Evolutionary conservation across 2,329 filamentous ascomycete genomes (phyloP), one percentile per base, ranked within the genome.

Genomic region (Cercospora zeae-maydis): DNA sequence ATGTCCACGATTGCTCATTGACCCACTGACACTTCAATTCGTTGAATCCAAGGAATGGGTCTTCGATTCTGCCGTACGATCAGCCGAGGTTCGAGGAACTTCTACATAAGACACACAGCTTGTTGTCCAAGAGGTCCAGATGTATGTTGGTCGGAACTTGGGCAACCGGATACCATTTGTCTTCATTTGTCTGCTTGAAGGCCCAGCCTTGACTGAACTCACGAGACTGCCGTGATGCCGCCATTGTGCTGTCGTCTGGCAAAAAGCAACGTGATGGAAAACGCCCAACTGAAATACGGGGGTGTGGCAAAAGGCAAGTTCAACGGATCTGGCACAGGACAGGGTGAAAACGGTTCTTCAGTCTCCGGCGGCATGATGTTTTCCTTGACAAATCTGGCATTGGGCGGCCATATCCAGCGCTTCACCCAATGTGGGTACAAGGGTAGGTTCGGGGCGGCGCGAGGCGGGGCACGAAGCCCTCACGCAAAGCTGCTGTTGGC

Each of bases 21-120:
- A 82, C 79, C 81, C 80, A 82, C 71, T 82, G 77, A 53, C 78
- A 78, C 55, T 78, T 73, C 58, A 80, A 73, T 70, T 82, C 81
- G 65, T 82, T 82, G 75, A 80, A 81, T 42, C 78, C 81, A 4
- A 81, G 71, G 67, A 81, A 82, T 0, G 81, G 80, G 68, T 82
- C 80, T 11, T 78, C 78, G 39, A 82, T 82, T 62, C 80, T 82
- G 67, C 58, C 6, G 55, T 11, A n/a, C 52, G 27, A 54, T 63
- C 52, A 75, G 59, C n/a, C 19, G 11, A 10, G 51, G 9, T 10
- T n/a, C 11, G 14, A 1, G 14, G 30, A 8, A 5, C 7, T 5
- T 24, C 4, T 24, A 11, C 13, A 9, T 3, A 2, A 24, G 16
- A 42, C 76, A 63, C 73, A 81, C 80, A 77, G 78, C 59, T 76